Conservation (phyloP, 78 protist genomes). For the Paulinella micropora region DNA sequence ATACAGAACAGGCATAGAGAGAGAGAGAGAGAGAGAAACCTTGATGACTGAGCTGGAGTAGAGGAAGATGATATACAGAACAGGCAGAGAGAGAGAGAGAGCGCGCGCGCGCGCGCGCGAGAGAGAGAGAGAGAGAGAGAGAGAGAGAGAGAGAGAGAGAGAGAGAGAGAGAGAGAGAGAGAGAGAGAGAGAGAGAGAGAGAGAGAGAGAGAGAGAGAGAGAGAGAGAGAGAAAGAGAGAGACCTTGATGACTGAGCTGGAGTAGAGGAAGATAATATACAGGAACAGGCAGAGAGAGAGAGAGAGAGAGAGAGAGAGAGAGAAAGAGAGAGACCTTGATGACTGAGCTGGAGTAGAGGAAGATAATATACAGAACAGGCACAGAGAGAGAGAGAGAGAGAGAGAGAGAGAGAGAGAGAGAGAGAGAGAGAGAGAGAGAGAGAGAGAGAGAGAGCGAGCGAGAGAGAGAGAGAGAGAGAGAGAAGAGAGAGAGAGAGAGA, state of each 20-base stretch:
- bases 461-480: too few relatives aligned
- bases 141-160: constrained; percentile 5
- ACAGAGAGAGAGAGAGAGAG: background rate
- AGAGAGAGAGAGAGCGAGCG: too few relatives aligned
- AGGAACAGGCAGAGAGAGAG: background rate
- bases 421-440: background rate
- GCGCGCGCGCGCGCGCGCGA: background rate
- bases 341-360: constrained; percentile 1
- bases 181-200: background rate
- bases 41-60: background rate
- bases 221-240: background rate
- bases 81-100: background rate
- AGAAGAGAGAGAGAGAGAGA: too few relatives aligned
- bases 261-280: background rate
- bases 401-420: background rate
- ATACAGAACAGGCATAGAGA: background rate
- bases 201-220: background rate
- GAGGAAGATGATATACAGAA: background rate
- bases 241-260: background rate
- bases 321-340: background rate
- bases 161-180: background rate
- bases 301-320: background rate
- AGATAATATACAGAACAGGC: background rate
- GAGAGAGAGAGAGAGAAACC: background rate
- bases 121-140: background rate